Percentiles rank a stretch among this genome's conserved stretches.
Evolutionary conservation across 2,329 filamentous ascomycete species (phyloP).

Genomic region (Diaporthe sp.): DNA sequence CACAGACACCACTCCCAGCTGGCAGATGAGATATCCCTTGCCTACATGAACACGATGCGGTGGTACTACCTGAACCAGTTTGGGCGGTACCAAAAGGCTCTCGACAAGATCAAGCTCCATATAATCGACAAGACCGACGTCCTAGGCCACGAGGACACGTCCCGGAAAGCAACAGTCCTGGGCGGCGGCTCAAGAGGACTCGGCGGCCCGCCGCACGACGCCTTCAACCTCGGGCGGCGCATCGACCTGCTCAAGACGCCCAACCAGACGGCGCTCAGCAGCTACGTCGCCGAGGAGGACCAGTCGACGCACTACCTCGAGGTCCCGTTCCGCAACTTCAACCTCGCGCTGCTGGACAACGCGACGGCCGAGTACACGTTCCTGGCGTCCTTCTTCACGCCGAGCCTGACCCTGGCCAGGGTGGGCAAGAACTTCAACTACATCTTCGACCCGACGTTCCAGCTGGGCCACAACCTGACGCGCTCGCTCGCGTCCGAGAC

Average conservation of each 20-base stretch:
- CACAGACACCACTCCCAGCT: conserved; percentile 85
- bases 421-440: conserved; percentile 88
- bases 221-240: conserved; percentile 89
- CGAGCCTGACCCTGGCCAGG: conserved; percentile 79
- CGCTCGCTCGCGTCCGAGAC: conserved; percentile 82
- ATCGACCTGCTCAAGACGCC: conserved; percentile 84
- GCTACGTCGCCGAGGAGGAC: conserved; percentile 93
- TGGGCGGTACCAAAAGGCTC: conserved; percentile 84
- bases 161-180: conserved; percentile 73
- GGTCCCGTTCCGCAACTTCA: conserved; percentile 93
- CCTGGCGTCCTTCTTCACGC: conserved; percentile 88
- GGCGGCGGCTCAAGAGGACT: conserved; percentile 60
- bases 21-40: conserved; percentile 89
- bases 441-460: conserved; percentile 91
- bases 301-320: conserved; percentile 89
- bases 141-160: conserved; percentile 82
- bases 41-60: conserved; percentile 98
- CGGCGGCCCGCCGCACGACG: conserved; percentile 79
- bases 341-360: conserved; percentile 93
- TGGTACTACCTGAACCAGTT: conserved; percentile 99
- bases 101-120: conserved; percentile 89
- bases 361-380: conserved; percentile 96
- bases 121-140: conserved; percentile 86
- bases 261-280: conserved; percentile 83
- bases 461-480: conserved; percentile 83